Evolutionary conservation across 768 basidiomycete species (phyloP).

Genomic region (Macrolepiota dolichaula): DNA sequence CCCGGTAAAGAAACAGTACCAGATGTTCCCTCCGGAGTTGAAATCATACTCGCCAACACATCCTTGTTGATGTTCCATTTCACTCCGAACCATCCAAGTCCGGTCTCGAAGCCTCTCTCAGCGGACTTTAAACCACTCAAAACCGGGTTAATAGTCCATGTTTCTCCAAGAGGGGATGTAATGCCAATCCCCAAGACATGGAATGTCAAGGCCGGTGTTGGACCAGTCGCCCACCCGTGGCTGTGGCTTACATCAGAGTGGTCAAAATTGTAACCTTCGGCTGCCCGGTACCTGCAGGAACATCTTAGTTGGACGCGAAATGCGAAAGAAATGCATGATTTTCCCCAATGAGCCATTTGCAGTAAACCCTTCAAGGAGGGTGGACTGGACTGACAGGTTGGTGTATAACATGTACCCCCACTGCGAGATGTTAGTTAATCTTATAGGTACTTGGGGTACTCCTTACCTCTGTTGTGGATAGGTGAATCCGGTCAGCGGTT

Average conservation of each 20-base stretch:
- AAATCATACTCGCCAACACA: background rate
- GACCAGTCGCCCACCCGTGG: slow-evolving; percentile 58
- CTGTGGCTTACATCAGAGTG: slow-evolving; percentile 54
- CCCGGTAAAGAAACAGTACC: slow-evolving; percentile 7
- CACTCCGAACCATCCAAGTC: slow-evolving; percentile 49
- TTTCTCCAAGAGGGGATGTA: slow-evolving; percentile 40
- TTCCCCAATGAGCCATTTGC: slow-evolving; percentile 53
- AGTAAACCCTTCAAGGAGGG: slow-evolving; percentile 56
- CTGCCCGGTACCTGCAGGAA: slow-evolving; percentile 38
- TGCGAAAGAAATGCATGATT: slow-evolving; percentile 6
- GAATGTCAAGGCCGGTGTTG: slow-evolving; percentile 54
- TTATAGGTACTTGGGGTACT: background rate
- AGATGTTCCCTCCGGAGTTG: slow-evolving; percentile 5
- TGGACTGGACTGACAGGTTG: slow-evolving; percentile 51
- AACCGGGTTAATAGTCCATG: slow-evolving; percentile 45
- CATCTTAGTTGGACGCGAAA: background rate
- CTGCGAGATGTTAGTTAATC: background rate
- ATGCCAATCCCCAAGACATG: slow-evolving; percentile 53
- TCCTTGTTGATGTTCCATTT: slow-evolving; percentile 31
- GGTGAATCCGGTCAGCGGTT: background rate
- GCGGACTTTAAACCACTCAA: slow-evolving; percentile 34
- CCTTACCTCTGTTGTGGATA: slow-evolving; percentile 1
- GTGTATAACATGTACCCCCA: slow-evolving; percentile 64
- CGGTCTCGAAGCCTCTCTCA: slow-evolving; percentile 51
- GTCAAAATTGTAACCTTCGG: slow-evolving; percentile 54